Base-by-base conservation (phyloP, 2,329 filamentous ascomycete genomes). In the Arthrobotrys entomopaga region DNA sequence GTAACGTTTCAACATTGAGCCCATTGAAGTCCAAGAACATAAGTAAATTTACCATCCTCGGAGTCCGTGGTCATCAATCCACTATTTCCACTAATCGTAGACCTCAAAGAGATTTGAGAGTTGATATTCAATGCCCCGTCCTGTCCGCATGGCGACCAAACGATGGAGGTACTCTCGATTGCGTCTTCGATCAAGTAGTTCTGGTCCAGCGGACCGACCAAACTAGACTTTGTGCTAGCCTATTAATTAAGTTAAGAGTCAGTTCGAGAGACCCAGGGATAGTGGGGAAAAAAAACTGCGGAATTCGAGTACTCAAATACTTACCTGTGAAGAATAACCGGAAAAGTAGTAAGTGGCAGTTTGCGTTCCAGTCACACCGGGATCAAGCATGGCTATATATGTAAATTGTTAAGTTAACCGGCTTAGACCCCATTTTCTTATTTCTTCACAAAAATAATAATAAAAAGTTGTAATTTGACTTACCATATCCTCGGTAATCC, bases 291-390 rank as follows among this genome's bases (percentile, higher is more conserved):
- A n/a, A n/a, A n/a, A n/a, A n/a, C n/a, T 46, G 8, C 13, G 42
- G 8, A 46, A 24, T 1, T 16, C 15, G 4, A 1, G 13, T 5
- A 3, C 11, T 6, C 6, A 6, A 52, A 3, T 34, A 65, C 52
- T 5, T 20, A 59, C 53, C 82, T 83, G 71, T 11, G 43, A 13
- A 16, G 34, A 75, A 58, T 74, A 79, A 34, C 85, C 84, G 43
- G 84, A 84, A 80, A 86, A 86, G 80, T 86, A 86, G 80, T 86
- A 86, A 24, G 83, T 85, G 8, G 84, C 84, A 80, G 84, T 84
- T 77, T 84, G 82, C 13, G 81, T 82, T 49, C 84, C 85, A 2
- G 80, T 83, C 54, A 85, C 81, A 29, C 84, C 84, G 73, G 80
- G 79, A 38, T 85, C 82, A 48, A 86, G 81, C 71, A 80, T 78